These are phyloP conservation scores for Geotrichum europaeum DNA, from an alignment of 1,139 yeast species.

Conservation along the genomic window DNA sequence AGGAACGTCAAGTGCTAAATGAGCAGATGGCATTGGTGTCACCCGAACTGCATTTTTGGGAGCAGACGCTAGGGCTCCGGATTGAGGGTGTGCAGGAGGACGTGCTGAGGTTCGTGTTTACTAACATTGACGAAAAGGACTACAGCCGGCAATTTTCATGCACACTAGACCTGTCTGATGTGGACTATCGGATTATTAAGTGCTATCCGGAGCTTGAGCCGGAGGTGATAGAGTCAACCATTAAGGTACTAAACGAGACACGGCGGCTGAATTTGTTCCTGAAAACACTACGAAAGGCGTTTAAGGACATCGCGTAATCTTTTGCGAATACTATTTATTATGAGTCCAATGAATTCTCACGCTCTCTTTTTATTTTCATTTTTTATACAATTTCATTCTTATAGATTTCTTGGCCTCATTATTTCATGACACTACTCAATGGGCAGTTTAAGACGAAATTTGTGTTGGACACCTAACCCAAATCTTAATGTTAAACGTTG, in stretches of 20 bases:
- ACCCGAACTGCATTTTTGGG: slow-evolving; percentile 32
- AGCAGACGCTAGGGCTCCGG: slow-evolving; percentile 29
- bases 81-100: slow-evolving; percentile 31
- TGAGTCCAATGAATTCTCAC: neutral
- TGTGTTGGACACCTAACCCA: neutral
- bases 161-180: slow-evolving; percentile 26
- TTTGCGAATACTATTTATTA: neutral
- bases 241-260: slow-evolving; percentile 21
- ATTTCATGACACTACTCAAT: neutral
- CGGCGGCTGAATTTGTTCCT: slow-evolving; percentile 24
- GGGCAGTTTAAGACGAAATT: neutral
- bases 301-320: slow-evolving; percentile 4
- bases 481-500: neutral
- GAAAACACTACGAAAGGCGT: slow-evolving; percentile 20
- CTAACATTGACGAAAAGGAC: slow-evolving; percentile 27
- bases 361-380: too few relatives aligned
- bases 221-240: slow-evolving; percentile 16
- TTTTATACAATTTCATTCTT: too few relatives aligned
- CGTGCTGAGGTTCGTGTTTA: slow-evolving; percentile 28
- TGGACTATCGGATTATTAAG: slow-evolving; percentile 25
- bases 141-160: slow-evolving; percentile 26
- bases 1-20: slow-evolving; percentile 19
- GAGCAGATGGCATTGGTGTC: slow-evolving; percentile 27
- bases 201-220: slow-evolving; percentile 20
- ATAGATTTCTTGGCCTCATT: neutral